Conservation (phyloP, 306 rosid genomes). For the Vicia villosa region DNA sequence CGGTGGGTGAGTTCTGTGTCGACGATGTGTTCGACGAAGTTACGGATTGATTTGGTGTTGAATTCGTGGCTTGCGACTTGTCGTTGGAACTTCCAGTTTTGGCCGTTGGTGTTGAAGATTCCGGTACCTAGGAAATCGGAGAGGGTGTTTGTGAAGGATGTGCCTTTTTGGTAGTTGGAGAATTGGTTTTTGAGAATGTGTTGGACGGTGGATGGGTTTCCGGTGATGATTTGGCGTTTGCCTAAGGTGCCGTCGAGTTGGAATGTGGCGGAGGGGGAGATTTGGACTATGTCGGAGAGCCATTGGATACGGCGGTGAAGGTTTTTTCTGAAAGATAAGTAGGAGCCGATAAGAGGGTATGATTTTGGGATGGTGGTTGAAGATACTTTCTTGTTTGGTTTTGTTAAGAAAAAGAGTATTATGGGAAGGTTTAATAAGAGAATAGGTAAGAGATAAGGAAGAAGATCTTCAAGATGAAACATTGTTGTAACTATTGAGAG, state of each 20-base stretch:
- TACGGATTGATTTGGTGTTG: conserved; percentile 54
- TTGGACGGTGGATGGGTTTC: conserved; percentile 57
- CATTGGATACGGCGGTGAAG: conserved; percentile 45
- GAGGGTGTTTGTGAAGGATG: background rate
- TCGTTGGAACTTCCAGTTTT: conserved; percentile 66
- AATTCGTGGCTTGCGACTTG: conserved; percentile 62
- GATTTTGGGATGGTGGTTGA: conserved; percentile 38
- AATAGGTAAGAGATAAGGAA: conserved; percentile 1
- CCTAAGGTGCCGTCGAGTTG: too few species aligned
- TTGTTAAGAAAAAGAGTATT: conserved; percentile 2
- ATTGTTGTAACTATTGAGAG: background rate
- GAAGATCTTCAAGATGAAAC: background rate
- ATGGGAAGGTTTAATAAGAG: conserved; percentile 17
- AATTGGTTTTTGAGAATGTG: conserved; percentile 65
- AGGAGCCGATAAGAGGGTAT: conserved; percentile 39
- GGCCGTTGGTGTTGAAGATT: conserved; percentile 62
- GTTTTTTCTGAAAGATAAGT: conserved; percentile 25
- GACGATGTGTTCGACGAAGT: conserved; percentile 69
- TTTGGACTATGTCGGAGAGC: conserved; percentile 54
- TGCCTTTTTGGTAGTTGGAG: conserved; percentile 55
- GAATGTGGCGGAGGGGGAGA: conserved; percentile 49
- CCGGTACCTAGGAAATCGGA: conserved; percentile 65
- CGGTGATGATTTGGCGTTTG: conserved; percentile 33
- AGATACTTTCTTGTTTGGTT: background rate
- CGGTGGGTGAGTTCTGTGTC: conserved; percentile 58